Evolutionary conservation across 1,284 basidiomycete species (phyloP), one percentile per base, ranked within the genome.

Genomic region (Trametes pubescens): DNA sequence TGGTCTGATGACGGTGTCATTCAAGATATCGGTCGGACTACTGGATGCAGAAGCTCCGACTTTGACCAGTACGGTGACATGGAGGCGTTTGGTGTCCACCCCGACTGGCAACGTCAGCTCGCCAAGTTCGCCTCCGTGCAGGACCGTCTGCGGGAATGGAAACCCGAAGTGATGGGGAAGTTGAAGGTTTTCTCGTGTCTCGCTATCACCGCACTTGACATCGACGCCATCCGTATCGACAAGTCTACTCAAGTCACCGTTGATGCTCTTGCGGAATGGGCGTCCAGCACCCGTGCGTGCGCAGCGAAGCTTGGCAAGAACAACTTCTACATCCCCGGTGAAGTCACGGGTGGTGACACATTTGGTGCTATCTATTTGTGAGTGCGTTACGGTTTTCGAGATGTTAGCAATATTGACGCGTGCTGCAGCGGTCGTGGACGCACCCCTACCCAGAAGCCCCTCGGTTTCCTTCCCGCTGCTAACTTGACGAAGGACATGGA

Each of bases 51-150:
- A 69, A 77, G 80, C 32, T 94, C 91, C 32, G 93, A 95, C 67
- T 96, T 96, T 71, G 95, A 97, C 77, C 94, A 96, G 67, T 97
- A 92, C 71, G 95, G 95, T 67, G 95, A 97, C 79, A 93, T 94
- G 85, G 95, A 96, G 77, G 95, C 95, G 65, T 97, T 97, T 75
- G 95, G 95, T 90, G 94, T 96, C 40, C 94, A 93, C 73, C 90
- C 91, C n/a, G 91, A 94, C 77, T 95, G 92, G 92, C 86, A 96
- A 74, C 94, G 95, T 85, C 93, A 97, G 76, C 80, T 97, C 32
- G 88, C 93, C 70, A 97, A 97, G 77, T 96, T 96, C 77, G 94
- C 95, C 44, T 95, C 94, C 61, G 94, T 96, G 5, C 95, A 97
- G 74, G 95, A 97, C 77, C 93, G 94, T 85, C 84, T 96, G 51